These are phyloP conservation scores for Orbilia quercus DNA, from an alignment of 2,329 filamentous ascomycete genomes.

Conservation along the genomic window DNA sequence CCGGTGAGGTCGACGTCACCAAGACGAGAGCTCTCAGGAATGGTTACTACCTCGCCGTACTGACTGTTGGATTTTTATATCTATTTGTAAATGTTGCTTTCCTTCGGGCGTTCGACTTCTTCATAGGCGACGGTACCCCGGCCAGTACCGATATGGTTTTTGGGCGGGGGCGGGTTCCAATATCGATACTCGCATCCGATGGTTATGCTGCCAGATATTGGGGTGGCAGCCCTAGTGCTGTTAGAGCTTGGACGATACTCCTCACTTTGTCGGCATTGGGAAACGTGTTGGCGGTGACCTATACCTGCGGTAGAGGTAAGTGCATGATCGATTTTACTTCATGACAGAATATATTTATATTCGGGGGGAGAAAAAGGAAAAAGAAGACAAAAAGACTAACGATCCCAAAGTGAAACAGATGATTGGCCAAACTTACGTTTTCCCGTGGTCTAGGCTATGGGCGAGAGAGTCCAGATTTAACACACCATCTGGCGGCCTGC, in stretches of 20 bases:
- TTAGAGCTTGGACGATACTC: conserved; percentile 33
- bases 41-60: conserved; percentile 62
- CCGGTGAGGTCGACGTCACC: conserved; percentile 60
- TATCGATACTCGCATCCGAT: conserved; percentile 22
- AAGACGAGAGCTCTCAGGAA: conserved; percentile 61
- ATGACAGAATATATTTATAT: not conserved
- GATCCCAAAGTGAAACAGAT: conserved; percentile 62
- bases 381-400: conserved; percentile 4
- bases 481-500: conserved; percentile 62
- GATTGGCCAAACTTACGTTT: conserved; percentile 62
- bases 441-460: conserved; percentile 62
- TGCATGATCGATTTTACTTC: conserved; percentile 7
- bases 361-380: not conserved
- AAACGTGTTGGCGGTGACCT: conserved; percentile 61
- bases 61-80: conserved; percentile 62
- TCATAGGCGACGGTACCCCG: conserved; percentile 6
- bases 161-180: conserved; percentile 7
- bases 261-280: conserved; percentile 58
- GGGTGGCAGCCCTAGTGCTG: conserved; percentile 15
- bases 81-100: conserved; percentile 63
- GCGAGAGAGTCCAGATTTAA: conserved; percentile 62
- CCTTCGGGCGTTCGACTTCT: conserved; percentile 59
- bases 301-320: conserved; percentile 47
- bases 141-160: not conserved
- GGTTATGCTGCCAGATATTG: conserved; percentile 44